Conservation (phyloP, 768 basidiomycete genomes). For the Xerocomellus intermedius region DNA sequence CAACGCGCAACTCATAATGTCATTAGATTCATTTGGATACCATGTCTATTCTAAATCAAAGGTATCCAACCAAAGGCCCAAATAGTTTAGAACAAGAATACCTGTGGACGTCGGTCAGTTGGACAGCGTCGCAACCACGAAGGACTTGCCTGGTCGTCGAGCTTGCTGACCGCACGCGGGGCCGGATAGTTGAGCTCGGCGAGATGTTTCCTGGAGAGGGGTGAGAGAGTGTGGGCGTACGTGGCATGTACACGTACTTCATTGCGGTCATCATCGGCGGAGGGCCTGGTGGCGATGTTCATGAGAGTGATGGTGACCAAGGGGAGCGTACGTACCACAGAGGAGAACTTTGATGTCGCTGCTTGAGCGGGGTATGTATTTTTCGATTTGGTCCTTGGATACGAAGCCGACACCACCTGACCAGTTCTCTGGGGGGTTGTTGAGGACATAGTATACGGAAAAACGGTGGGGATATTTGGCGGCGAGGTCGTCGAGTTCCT, state of each 20-base stretch:
- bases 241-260: constrained; percentile 52
- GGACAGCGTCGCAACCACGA: no score
- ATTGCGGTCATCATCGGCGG: constrained; percentile 78
- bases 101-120: constrained; percentile 27
- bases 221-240: not conserved
- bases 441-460: constrained; percentile 87
- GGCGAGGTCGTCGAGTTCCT: constrained; percentile 81
- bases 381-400: constrained; percentile 85
- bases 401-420: constrained; percentile 90
- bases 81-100: constrained; percentile 41
- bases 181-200: constrained; percentile 84
- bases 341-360: constrained; percentile 81
- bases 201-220: constrained; percentile 70
- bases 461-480: constrained; percentile 63
- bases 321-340: constrained; percentile 60
- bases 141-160: constrained; percentile 71
- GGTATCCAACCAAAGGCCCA: constrained; percentile 1
- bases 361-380: constrained; percentile 65
- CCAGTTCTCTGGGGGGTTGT: constrained; percentile 90
- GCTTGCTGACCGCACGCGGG: constrained; percentile 89
- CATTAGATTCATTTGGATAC: not conserved
- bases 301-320: constrained; percentile 6
- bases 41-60: constrained; percentile 8
- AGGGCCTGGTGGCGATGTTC: constrained; percentile 43
- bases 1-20: constrained; percentile 28